phyloP scores from a whole-genome alignment of 176 grass and related monocot species.

The Luzula sylvatica region DNA sequence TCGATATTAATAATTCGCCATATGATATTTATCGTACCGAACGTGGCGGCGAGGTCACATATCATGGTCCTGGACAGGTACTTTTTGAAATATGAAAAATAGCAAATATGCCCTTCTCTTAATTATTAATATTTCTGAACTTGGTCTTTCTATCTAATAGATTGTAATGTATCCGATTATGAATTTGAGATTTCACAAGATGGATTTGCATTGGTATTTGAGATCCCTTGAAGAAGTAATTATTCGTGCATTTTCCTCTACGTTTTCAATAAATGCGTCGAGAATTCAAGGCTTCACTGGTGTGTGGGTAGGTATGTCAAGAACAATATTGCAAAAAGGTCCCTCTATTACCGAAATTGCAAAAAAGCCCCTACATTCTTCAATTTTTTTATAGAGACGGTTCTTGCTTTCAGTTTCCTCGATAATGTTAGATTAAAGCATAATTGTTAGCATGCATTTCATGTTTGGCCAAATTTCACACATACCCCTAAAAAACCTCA shows the following conservation, averaged over 20 bases:
- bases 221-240: slow-evolving; percentile 79
- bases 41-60: slow-evolving; percentile 79
- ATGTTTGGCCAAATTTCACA: too few relatives aligned
- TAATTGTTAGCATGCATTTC: too few relatives aligned
- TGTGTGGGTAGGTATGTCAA: slow-evolving; percentile 74
- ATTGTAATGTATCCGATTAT: slow-evolving; percentile 90
- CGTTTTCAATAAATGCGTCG: slow-evolving; percentile 61
- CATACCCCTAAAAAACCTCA: too few relatives aligned
- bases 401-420: too few relatives aligned
- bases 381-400: too few relatives aligned
- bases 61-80: slow-evolving; percentile 94
- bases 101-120: too few relatives aligned
- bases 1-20: slow-evolving; percentile 48
- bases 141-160: slow-evolving; percentile 26
- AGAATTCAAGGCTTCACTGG: slow-evolving; percentile 52
- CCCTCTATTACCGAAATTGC: not conserved
- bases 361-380: not conserved
- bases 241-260: slow-evolving; percentile 42
- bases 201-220: slow-evolving; percentile 78
- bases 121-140: too few relatives aligned
- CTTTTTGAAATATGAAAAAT: not conserved
- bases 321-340: not conserved
- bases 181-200: slow-evolving; percentile 57
- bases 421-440: too few relatives aligned
- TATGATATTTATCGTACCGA: slow-evolving; percentile 49